Conservation (phyloP, 352 stramenopile genomes). For the Globisporangium perplexum region DNA sequence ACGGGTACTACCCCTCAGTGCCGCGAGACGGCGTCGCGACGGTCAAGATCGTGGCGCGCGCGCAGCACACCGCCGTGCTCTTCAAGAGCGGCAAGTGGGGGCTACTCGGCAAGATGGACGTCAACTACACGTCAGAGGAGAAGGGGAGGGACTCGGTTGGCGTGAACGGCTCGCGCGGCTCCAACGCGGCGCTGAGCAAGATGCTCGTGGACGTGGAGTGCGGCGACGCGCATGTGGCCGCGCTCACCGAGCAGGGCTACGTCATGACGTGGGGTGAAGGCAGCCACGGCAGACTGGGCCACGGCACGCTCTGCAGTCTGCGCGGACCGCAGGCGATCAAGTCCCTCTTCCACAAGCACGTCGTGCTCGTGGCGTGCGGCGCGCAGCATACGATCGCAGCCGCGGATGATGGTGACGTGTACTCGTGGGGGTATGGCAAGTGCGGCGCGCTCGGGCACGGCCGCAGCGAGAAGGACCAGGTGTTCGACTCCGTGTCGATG, state of each 20-base stretch:
- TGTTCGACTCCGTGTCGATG: slow-evolving; percentile 24
- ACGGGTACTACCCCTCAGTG: neutral
- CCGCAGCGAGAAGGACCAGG: slow-evolving; percentile 22
- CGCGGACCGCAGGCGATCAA: slow-evolving; percentile 22
- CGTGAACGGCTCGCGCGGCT: slow-evolving; percentile 4
- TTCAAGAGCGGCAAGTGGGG: slow-evolving; percentile 38
- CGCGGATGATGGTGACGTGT: slow-evolving; percentile 56
- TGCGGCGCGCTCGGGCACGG: slow-evolving; percentile 55
- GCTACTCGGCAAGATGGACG: slow-evolving; percentile 22
- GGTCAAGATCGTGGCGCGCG: slow-evolving; percentile 33
- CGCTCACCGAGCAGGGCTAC: slow-evolving; percentile 68
- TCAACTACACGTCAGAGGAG: slow-evolving; percentile 8
- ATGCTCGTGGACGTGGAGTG: slow-evolving; percentile 61
- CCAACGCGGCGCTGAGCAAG: slow-evolving; percentile 33
- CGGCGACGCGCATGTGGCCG: slow-evolving; percentile 49
- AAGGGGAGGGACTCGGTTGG: slow-evolving; percentile 1
- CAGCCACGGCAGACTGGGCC: slow-evolving; percentile 26
- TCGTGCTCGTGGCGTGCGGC: slow-evolving; percentile 58
- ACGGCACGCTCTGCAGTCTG: slow-evolving; percentile 9
- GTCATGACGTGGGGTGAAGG: slow-evolving; percentile 71
- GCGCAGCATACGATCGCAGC: slow-evolving; percentile 53
- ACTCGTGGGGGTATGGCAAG: slow-evolving; percentile 54
- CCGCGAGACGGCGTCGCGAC: slow-evolving; percentile 20
- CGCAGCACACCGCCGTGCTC: slow-evolving; percentile 36
- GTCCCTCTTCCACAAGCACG: slow-evolving; percentile 50